Conservation (phyloP, 805 yeast genomes). For the Candida piceae region DNA sequence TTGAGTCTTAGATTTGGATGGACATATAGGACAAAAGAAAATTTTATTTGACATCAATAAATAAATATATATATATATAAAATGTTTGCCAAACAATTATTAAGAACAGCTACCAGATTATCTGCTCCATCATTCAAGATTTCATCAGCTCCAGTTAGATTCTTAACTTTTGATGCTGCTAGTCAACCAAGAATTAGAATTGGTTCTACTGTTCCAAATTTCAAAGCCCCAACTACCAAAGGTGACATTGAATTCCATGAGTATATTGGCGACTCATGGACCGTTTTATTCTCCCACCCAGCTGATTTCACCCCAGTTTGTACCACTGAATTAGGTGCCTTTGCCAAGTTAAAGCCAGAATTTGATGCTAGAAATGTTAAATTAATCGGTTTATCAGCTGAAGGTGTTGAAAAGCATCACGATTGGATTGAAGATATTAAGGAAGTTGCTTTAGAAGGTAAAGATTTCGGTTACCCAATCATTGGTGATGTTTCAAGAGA, state of each 20-base stretch:
- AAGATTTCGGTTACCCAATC: slow-evolving; percentile 80
- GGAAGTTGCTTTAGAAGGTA: slow-evolving; percentile 64
- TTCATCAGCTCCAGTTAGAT: slow-evolving; percentile 25
- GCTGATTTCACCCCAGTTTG: slow-evolving; percentile 97
- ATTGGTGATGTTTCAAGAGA: slow-evolving; percentile 83
- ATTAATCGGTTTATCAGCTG: slow-evolving; percentile 87
- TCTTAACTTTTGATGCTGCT: slow-evolving; percentile 43
- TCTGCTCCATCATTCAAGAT: slow-evolving; percentile 4
- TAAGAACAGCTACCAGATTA: slow-evolving; percentile 6
- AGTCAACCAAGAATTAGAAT: slow-evolving; percentile 65
- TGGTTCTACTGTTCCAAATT: slow-evolving; percentile 85
- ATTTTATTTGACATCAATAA: too few species aligned
- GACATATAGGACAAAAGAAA: too few species aligned
- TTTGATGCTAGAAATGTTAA: slow-evolving; percentile 80
- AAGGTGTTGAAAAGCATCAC: slow-evolving; percentile 71
- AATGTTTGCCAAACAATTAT: slow-evolving; percentile 22
- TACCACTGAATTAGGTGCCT: slow-evolving; percentile 94
- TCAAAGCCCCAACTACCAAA: slow-evolving; percentile 73
- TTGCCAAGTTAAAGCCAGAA: slow-evolving; percentile 83
- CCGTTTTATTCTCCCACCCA: slow-evolving; percentile 87
- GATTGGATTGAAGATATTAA: slow-evolving; percentile 91
- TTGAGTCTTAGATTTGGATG: too few species aligned
- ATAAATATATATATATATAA: too few species aligned
- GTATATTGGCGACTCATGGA: slow-evolving; percentile 82
- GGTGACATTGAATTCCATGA: slow-evolving; percentile 87